Evolutionary conservation across 2,329 filamentous ascomycete species (phyloP), one percentile per base, ranked within the genome.

Genomic region (Colletotrichum neosansevieriae): DNA sequence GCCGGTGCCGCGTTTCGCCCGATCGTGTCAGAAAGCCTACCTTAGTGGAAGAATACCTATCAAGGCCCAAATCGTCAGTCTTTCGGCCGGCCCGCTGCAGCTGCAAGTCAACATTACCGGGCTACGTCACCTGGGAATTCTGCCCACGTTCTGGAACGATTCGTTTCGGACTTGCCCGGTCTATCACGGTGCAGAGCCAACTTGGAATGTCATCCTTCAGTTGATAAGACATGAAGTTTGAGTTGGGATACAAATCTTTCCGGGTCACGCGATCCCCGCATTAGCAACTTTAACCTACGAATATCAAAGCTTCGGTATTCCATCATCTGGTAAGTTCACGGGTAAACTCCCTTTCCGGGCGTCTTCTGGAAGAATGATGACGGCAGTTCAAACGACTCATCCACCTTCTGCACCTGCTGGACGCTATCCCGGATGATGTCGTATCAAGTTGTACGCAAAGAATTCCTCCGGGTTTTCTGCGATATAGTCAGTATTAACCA

Each of bases 401-500:
- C 65, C 13, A 66, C 38, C 5, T 69, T 49, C n/a, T 59, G 63
- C 71, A 74, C 17, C 9, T 75, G n/a, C 66, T 73, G 9, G 19
- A 47, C n/a, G 71, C 24, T 9, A 65, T 68, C 32, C 3, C 64
- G 58, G 6, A 75, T 66, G 11, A 75, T 69, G 51, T 75, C 71
- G 50, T 72, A 72, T 3, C 70, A 71, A 75, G 12, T 71, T 76
- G 42, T 66, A 71, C 32, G 57, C 50, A 47, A 63, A 53, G 69
- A 67, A 53, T 54, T 70, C 62, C 64, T 59, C 36, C 29, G 57
- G 53, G 65, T 71, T 53, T 62, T 72, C 50, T 62, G 45, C 24
- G 40, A 21, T 2, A 45, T 15, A 49, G 32, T 60, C 40, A 59
- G 32, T 58, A n/a, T n/a, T n/a, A 9, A 9, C 32, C 3, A 12